Base-by-base conservation (phyloP, 331 rosid genomes). In the Erythrophleum ivorense region DNA sequence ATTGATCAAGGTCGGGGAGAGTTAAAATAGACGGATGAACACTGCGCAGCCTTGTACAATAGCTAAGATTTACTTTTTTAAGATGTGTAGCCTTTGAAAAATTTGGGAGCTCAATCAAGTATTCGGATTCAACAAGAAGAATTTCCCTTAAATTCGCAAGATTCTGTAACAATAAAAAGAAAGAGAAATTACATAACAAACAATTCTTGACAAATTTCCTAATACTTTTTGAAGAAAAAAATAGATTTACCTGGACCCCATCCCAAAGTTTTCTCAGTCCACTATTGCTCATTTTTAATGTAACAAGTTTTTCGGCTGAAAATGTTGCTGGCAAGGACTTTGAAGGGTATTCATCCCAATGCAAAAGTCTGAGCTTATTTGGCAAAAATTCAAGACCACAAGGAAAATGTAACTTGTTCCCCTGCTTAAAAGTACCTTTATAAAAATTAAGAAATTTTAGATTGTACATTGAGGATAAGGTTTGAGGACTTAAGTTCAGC, bases 261-360 rank as follows among this genome's bases (percentile, higher is more conserved):
- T 76, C 82, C 88, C 94, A 88, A 43, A 83, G 87, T 18, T 81
- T 74, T 75, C 65, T 62, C 6, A 79, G 40, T 15, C 53, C 43
- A 86, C 90, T 83, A 38, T 38, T 29, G 5, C 84, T 60, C 85
- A 88, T 31, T 9, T 11, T 2, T 0, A 59, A 2, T 2, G 2
- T 59, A 50, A 90, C 76, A 66, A 90, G 87, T 15, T 82, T 71
- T 14, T 82, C 66, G 0, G 85, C 63, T 1, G 71, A 31, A 33
- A 88, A 86, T 33, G 70, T 43, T 45, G 75, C 18, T 13, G 90
- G 92, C 77, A 90, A 83, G 18, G 88, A 88, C 58, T 79, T 81
- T 58, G 80, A 81, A 68, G 92, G 89, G 16, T 76, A 90, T 41
- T 80, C 71, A n/a, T n/a, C 45, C 90, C 92, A 90, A 15, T 57